Conservation (phyloP, 331 rosid genomes). For the Malus hybrid region DNA sequence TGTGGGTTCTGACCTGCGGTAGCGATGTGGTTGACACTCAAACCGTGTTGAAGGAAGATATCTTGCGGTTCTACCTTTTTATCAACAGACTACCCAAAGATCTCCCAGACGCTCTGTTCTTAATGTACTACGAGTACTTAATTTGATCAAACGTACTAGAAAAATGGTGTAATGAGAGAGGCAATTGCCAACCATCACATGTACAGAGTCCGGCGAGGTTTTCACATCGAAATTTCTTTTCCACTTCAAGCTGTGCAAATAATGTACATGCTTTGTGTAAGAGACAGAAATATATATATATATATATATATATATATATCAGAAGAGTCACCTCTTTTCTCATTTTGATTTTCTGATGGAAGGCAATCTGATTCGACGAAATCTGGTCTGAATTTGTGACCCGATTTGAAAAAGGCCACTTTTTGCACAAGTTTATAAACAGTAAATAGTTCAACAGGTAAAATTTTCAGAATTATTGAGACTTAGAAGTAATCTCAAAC, state of each 20-base stretch:
- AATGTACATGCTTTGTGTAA: conserved; percentile 6
- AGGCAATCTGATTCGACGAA: background rate
- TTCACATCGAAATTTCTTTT: background rate
- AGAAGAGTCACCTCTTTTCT: background rate
- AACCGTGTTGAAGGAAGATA: conserved; percentile 50
- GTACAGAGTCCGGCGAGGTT: conserved; percentile 15
- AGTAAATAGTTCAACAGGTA: background rate
- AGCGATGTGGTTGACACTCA: conserved; percentile 50
- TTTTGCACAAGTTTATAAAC: background rate
- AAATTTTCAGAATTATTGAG: too few relatives aligned
- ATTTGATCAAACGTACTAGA: conserved; percentile 15
- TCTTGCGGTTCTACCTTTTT: conserved; percentile 44
- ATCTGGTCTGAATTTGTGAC: background rate
- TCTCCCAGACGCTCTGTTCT: conserved; percentile 47
- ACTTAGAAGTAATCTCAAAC: background rate
- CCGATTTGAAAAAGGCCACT: background rate
- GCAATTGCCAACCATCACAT: conserved; percentile 9
- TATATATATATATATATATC: background rate
- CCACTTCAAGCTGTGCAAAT: background rate
- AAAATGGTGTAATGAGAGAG: conserved; percentile 21
- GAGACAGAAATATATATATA: background rate
- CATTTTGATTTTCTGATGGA: background rate
- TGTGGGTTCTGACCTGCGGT: conserved; percentile 62
- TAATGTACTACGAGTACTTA: conserved; percentile 48
- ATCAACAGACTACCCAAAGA: conserved; percentile 59